Percentiles rank a stretch among this genome's conserved stretches.
Conservation (phyloP, 2,329 filamentous ascomycete species). For the Hypoxylon sp. region DNA sequence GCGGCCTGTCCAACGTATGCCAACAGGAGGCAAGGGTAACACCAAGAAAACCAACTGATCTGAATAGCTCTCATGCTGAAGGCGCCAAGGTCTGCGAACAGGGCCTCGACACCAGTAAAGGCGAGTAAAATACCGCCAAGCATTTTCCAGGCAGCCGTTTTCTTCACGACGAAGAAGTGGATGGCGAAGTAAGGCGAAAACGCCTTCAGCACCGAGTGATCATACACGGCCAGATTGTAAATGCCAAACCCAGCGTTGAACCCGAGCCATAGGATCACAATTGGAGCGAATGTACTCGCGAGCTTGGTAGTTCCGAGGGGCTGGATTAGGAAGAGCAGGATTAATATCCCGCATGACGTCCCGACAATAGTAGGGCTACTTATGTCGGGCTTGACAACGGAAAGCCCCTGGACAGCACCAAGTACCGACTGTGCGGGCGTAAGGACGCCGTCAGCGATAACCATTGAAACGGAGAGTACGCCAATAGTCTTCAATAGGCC, state of each 20-base stretch:
- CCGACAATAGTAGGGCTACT: slow-evolving; percentile 72
- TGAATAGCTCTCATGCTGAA: slow-evolving; percentile 80
- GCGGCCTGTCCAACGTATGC: slow-evolving; percentile 82
- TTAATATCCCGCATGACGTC: slow-evolving; percentile 73
- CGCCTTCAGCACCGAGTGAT: slow-evolving; percentile 69
- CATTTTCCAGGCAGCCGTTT: slow-evolving; percentile 72
- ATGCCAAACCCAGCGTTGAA: slow-evolving; percentile 75
- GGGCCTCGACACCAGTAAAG: slow-evolving; percentile 84
- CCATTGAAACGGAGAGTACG: slow-evolving; percentile 76
- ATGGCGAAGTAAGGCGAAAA: slow-evolving; percentile 74
- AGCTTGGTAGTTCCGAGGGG: slow-evolving; percentile 75
- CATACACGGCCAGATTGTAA: slow-evolving; percentile 69
- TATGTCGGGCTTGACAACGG: slow-evolving; percentile 71
- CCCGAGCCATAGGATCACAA: slow-evolving; percentile 76
- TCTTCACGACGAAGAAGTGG: slow-evolving; percentile 71
- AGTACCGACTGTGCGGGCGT: slow-evolving; percentile 80
- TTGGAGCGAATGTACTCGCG: slow-evolving; percentile 73
- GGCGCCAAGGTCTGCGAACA: slow-evolving; percentile 84
- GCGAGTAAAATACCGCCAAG: slow-evolving; percentile 80
- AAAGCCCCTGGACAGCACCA: slow-evolving; percentile 75
- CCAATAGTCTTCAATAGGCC: slow-evolving; percentile 72
- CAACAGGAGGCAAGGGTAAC: slow-evolving; percentile 76
- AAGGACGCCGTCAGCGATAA: slow-evolving; percentile 76
- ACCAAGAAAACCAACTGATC: slow-evolving; percentile 78
- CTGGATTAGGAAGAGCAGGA: slow-evolving; percentile 74